Evolutionary conservation across 2,329 filamentous ascomycete genomes (phyloP), one percentile per base, ranked within the genome.

Genomic region (Nannizziopsis barbatae): DNA sequence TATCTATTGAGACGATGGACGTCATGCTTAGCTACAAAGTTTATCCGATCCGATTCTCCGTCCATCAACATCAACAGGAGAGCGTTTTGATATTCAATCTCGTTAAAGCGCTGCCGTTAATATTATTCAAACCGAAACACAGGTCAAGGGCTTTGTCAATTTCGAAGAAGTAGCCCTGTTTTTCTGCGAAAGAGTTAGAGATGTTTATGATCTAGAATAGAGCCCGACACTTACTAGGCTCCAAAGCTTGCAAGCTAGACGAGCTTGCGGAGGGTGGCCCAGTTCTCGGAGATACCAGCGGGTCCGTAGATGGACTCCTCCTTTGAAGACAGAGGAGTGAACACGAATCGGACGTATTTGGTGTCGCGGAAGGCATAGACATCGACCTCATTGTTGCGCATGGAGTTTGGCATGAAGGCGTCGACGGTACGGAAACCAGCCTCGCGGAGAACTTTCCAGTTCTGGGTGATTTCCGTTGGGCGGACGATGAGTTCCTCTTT

Each of bases 201-300:
- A 27, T 27, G 22, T 27, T 27, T 7, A 7, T 3, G 22, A 3
- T 27, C 7, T 7, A 27, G 22, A 27, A 27, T 7, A 27, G 22
- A 7, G 22, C 4, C 22, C 22, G 3, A 27, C 22, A 27, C 22
- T 27, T 27, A 33, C 41, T 4, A 22, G 17, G 2, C 27, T 15
- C n/a, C 41, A 33, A 17, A 14, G n/a, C 27, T 14, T n/a, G 2
- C 9, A 3, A 11, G 12, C 18, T n/a, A 8, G 14, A 31, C 40
- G 15, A 47, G 39, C 45, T 47, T 38, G 45, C 45, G 45, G n/a
- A 47, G 38, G 17, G 45, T 47, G 11, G 12, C 31, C 45, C 45
- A 47, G 17, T 42, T 27, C 30, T 47, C 45, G 30, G 37, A 35
- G 17, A 47, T 42, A 3, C 17, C 31, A 9, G 45, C 45, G 1